These are phyloP conservation scores for Stephanodiscus minutulus DNA, from an alignment of 108 stramenopile species.

Conservation along the genomic window DNA sequence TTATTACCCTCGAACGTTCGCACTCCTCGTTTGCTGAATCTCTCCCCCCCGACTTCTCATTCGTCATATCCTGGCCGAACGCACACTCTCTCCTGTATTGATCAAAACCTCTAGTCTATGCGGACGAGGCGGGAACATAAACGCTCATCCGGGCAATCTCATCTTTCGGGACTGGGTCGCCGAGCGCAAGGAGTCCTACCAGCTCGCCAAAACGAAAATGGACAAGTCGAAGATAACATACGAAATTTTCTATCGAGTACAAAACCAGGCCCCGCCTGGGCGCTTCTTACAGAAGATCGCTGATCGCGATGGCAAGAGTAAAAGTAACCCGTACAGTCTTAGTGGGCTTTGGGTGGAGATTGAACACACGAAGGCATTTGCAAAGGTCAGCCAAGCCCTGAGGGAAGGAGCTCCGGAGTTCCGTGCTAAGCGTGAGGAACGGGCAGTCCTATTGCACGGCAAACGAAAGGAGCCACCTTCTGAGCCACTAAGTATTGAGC, in stretches of 20 bases:
- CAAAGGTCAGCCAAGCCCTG: conserved; percentile 83
- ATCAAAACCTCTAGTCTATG: conserved; percentile 39
- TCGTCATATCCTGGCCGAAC: neutral
- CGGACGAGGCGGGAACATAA: conserved; percentile 85
- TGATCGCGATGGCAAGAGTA: conserved; percentile 11
- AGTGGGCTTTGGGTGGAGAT: conserved; percentile 75
- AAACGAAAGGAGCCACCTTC: conserved; percentile 6
- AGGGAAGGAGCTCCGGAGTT: conserved; percentile 57
- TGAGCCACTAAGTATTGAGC: too few species aligned
- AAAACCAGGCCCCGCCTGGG: conserved; percentile 60
- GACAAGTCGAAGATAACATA: conserved; percentile 71
- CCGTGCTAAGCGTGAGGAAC: conserved; percentile 3
- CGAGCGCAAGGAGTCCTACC: conserved; percentile 70
- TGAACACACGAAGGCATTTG: conserved; percentile 67
- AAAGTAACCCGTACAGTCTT: neutral
- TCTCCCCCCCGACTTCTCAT: neutral
- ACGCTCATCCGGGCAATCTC: conserved; percentile 72
- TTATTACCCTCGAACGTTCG: neutral
- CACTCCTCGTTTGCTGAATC: neutral
- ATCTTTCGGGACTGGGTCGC: conserved; percentile 76
- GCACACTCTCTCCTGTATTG: neutral
- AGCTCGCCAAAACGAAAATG: conserved; percentile 65
- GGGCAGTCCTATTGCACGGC: neutral
- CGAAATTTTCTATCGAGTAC: conserved; percentile 63
- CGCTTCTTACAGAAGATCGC: conserved; percentile 63